Conservation (phyloP, 2,329 filamentous ascomycete genomes). For the Sarocladiaceae sp. region DNA sequence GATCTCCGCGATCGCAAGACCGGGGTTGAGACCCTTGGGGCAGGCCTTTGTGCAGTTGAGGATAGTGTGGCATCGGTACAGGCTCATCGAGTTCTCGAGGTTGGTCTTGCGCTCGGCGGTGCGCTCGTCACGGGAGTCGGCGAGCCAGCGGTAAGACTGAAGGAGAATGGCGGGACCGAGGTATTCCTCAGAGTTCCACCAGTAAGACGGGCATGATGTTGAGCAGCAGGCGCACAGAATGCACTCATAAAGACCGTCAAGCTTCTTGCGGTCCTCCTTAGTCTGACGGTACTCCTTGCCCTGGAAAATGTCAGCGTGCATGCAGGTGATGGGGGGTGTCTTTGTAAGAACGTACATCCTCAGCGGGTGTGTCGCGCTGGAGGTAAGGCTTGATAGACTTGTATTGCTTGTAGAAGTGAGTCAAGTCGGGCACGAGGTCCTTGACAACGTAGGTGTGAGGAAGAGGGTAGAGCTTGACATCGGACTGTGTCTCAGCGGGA, state of each 20-base stretch:
- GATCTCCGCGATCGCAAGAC: constrained; percentile 90
- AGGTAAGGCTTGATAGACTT: constrained; percentile 99
- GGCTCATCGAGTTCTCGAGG: constrained; percentile 96
- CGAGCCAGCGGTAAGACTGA: constrained; percentile 96
- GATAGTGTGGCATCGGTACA: constrained; percentile 99
- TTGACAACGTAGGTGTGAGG: constrained; percentile 99
- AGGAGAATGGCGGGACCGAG: constrained; percentile 93
- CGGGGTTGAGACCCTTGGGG: constrained; percentile 97
- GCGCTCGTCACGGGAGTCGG: constrained; percentile 88
- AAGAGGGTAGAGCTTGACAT: constrained; percentile 93
- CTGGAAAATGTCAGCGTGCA: constrained; percentile 37
- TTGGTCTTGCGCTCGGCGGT: constrained; percentile 81
- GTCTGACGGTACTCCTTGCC: constrained; percentile 89
- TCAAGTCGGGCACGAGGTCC: constrained; percentile 95
- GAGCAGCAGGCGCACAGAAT: constrained; percentile 99
- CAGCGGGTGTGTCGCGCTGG: constrained; percentile 77
- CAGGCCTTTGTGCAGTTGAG: constrained; percentile 97
- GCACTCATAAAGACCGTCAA: constrained; percentile 97
- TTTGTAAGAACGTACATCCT: constrained; percentile 60
- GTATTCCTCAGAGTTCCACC: constrained; percentile 99
- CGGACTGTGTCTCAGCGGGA: constrained; percentile 69
- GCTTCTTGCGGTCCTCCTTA: constrained; percentile 89
- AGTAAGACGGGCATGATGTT: constrained; percentile 98
- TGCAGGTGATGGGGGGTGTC: background rate
- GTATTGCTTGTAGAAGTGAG: constrained; percentile 99